phyloP scores from a whole-genome alignment of 129 eudicot species.

The Tagetes erecta region DNA sequence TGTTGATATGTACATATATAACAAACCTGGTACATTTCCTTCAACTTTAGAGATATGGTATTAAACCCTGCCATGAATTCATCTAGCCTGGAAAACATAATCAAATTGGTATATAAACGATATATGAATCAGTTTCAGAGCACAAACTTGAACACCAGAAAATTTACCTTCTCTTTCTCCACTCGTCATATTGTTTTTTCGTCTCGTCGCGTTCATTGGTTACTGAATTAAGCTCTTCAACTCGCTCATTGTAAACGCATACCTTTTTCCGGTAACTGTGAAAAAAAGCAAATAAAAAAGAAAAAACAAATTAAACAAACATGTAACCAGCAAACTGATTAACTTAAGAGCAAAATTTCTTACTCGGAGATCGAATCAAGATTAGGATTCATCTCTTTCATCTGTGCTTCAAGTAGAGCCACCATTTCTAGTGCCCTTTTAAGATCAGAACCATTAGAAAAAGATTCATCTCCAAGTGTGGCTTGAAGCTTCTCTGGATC shows the following conservation, averaged over 20 bases:
- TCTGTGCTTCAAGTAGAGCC: conserved; percentile 78
- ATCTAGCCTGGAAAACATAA: conserved; percentile 63
- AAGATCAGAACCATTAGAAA: conserved; percentile 57
- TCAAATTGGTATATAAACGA: background rate
- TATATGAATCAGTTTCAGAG: background rate
- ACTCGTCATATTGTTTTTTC: conserved; percentile 86
- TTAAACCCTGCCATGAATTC: conserved; percentile 99
- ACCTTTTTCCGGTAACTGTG: conserved; percentile 79
- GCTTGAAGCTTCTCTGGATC: conserved; percentile 87
- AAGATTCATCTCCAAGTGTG: conserved; percentile 64
- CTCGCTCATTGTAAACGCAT: conserved; percentile 75
- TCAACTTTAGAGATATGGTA: conserved; percentile 83
- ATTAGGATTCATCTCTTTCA: conserved; percentile 97
- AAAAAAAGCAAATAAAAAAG: conserved; percentile 6
- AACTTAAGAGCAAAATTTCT: conserved; percentile 17
- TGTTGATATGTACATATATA: background rate
- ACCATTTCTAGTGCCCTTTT: conserved; percentile 80
- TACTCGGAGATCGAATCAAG: conserved; percentile 98
- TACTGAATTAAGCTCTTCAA: conserved; percentile 73
- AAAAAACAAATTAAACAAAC: background rate
- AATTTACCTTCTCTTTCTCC: conserved; percentile 88
- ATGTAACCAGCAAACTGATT: background rate
- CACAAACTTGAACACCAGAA: conserved; percentile 9
- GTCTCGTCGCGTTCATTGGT: conserved; percentile 83
- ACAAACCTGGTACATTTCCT: conserved; percentile 97